Evolutionary conservation across 2,329 filamentous ascomycete species (phyloP).

Genomic region (Elsinoe necatrix): DNA sequence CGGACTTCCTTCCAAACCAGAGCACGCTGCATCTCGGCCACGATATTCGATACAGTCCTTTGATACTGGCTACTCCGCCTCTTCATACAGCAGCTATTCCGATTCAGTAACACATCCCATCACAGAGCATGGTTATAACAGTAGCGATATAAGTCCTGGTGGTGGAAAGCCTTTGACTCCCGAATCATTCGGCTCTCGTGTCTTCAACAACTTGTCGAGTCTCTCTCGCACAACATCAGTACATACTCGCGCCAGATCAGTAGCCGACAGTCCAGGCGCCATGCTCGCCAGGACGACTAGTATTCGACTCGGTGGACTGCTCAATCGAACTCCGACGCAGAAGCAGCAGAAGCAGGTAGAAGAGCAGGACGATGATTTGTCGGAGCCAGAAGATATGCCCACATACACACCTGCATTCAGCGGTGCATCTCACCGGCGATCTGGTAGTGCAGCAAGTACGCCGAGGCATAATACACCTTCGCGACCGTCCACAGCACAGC

Average conservation of each 20-base stretch:
- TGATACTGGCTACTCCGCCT: background rate
- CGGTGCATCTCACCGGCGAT: constrained; percentile 16
- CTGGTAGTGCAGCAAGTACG: constrained; percentile 2
- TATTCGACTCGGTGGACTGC: constrained; percentile 15
- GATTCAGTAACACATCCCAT: constrained; percentile 12
- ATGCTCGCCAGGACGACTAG: constrained; percentile 16
- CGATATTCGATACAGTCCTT: constrained; percentile 14
- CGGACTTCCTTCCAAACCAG: constrained; percentile 14
- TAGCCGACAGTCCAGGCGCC: constrained; percentile 14
- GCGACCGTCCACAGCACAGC: constrained; percentile 13
- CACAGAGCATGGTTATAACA: constrained; percentile 14
- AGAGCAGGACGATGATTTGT: constrained; percentile 21
- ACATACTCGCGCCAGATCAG: constrained; percentile 15
- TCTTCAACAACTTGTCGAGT: constrained; percentile 15
- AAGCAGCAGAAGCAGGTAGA: constrained; percentile 10
- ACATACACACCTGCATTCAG: constrained; percentile 30
- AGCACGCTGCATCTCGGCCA: constrained; percentile 7
- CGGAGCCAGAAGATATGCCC: constrained; percentile 29
- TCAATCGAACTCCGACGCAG: constrained; percentile 15
- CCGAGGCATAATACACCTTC: constrained; percentile 6
- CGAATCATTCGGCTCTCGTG: constrained; percentile 17
- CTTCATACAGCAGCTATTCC: constrained; percentile 15
- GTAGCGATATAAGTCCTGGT: constrained; percentile 10
- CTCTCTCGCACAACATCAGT: constrained; percentile 17
- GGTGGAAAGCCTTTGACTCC: background rate